These are phyloP conservation scores for Bacterosira constricta DNA, from an alignment of 108 stramenopile genomes.

Conservation along the genomic window DNA sequence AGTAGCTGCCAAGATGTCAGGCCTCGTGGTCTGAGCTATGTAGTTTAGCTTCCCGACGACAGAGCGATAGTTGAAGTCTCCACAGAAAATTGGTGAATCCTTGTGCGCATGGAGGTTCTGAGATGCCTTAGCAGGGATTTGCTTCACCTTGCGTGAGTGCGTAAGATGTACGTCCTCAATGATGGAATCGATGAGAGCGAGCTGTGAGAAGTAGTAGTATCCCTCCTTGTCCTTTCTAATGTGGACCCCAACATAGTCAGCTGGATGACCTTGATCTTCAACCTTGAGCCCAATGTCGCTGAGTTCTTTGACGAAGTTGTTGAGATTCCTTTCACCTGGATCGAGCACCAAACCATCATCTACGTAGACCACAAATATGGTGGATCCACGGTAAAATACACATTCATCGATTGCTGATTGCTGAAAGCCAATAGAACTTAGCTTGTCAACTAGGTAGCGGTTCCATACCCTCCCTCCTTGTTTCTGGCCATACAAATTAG, in stretches of 20 bases:
- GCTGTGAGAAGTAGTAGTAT: constrained; percentile 41
- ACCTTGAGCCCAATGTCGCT: constrained; percentile 25
- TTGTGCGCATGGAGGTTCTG: not conserved
- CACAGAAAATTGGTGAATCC: not conserved
- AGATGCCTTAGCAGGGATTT: not conserved
- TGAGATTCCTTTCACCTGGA: not conserved
- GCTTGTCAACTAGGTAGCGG: constrained; percentile 28
- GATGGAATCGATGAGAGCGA: constrained; percentile 48
- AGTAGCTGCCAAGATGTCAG: constrained; percentile 46
- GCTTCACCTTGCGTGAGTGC: not conserved
- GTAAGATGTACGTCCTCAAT: constrained; percentile 4
- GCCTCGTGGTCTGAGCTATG: constrained; percentile 29
- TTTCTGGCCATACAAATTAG: constrained; percentile 49
- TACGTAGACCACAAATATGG: constrained; percentile 38
- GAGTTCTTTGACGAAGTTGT: constrained; percentile 20
- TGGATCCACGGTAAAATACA: constrained; percentile 37
- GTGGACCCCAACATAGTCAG: constrained; percentile 56
- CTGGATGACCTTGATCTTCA: constrained; percentile 44
- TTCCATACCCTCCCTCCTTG: constrained; percentile 47
- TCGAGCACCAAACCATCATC: constrained; percentile 3
- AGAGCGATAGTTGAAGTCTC: constrained; percentile 42
- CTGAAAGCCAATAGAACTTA: constrained; percentile 33
- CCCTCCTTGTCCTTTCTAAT: constrained; percentile 32
- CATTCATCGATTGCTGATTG: constrained; percentile 54
- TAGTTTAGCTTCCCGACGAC: constrained; percentile 45